Evolutionary conservation across 1,139 yeast species (phyloP).

Genomic region (Taphrina communis): DNA sequence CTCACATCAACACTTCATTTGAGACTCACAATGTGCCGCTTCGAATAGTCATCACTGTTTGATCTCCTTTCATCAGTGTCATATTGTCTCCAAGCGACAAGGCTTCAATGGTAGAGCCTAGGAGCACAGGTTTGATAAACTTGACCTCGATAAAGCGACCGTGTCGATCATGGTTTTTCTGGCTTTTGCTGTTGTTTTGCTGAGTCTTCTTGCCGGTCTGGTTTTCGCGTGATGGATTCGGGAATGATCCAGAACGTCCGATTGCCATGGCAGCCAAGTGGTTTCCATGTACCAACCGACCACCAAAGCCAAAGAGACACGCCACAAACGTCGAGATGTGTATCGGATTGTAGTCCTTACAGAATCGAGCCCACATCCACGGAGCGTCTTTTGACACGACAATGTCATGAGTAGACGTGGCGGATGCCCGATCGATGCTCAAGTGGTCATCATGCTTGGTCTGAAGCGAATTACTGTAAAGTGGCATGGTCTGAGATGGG

Average conservation of each 20-base stretch:
- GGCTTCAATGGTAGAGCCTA: not conserved
- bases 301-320: not conserved
- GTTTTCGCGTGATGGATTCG: no score
- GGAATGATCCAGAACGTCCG: not conserved
- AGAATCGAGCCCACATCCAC: constrained; percentile 2
- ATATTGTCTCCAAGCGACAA: not conserved
- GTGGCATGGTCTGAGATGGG: constrained; percentile 7
- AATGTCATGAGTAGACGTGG: not conserved
- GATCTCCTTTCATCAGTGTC: not conserved
- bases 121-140: constrained; percentile 9
- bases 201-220: not conserved
- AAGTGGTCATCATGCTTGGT: not conserved
- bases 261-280: constrained; percentile 11
- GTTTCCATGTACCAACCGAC: not conserved
- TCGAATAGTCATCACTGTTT: constrained; percentile 1
- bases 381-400: not conserved
- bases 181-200: constrained; percentile 6
- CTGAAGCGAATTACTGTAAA: not conserved
- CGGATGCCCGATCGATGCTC: not conserved
- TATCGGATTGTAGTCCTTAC: constrained; percentile 10
- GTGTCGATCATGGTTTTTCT: not conserved
- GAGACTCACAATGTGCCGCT: not conserved
- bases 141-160: constrained; percentile 10
- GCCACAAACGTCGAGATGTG: constrained; percentile 6
- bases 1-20: no score